phyloP scores from a whole-genome alignment of 768 basidiomycete species.

The Tylopilus sp. region DNA sequence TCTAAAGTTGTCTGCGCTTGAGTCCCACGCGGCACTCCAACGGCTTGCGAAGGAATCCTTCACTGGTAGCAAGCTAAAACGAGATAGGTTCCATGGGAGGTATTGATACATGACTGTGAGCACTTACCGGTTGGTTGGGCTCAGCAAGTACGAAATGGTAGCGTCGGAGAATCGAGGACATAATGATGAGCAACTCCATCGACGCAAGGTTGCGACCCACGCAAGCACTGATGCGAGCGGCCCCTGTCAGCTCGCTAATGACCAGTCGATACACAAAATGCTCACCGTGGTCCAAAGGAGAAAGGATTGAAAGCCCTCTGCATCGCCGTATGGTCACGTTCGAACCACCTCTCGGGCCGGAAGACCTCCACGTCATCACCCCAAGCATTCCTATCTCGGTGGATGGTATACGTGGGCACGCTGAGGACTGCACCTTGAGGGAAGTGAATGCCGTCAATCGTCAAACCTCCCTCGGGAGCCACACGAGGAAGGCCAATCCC shows the following conservation, averaged over 20 bases:
- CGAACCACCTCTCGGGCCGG: slow-evolving; percentile 86
- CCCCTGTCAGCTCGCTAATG: slow-evolving; percentile 4
- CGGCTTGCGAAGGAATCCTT: slow-evolving; percentile 89
- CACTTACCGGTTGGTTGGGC: slow-evolving; percentile 52
- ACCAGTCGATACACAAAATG: not conserved
- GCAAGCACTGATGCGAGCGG: slow-evolving; percentile 52
- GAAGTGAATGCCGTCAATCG: slow-evolving; percentile 51
- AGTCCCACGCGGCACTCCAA: slow-evolving; percentile 69
- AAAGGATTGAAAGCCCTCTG: slow-evolving; percentile 84
- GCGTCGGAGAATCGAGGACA: slow-evolving; percentile 74
- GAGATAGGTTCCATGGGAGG: slow-evolving; percentile 7
- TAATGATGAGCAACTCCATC: slow-evolving; percentile 76
- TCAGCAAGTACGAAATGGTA: slow-evolving; percentile 70
- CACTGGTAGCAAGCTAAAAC: slow-evolving; percentile 62
- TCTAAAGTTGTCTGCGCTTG: slow-evolving; percentile 49
- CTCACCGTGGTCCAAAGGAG: slow-evolving; percentile 74
- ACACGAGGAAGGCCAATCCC: slow-evolving; percentile 80
- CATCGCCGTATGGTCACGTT: slow-evolving; percentile 55
- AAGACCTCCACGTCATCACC: slow-evolving; percentile 72
- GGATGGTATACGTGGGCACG: slow-evolving; percentile 81
- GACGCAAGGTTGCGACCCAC: slow-evolving; percentile 81
- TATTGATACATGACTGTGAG: not conserved
- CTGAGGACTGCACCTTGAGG: slow-evolving; percentile 73
- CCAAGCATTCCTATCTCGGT: slow-evolving; percentile 71
- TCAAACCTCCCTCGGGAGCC: slow-evolving; percentile 72